Evolutionary conservation across 2,329 filamentous ascomycete genomes (phyloP), one percentile per base, ranked within the genome.

Genomic region (Paecilomyces dactylethromorphus): DNA sequence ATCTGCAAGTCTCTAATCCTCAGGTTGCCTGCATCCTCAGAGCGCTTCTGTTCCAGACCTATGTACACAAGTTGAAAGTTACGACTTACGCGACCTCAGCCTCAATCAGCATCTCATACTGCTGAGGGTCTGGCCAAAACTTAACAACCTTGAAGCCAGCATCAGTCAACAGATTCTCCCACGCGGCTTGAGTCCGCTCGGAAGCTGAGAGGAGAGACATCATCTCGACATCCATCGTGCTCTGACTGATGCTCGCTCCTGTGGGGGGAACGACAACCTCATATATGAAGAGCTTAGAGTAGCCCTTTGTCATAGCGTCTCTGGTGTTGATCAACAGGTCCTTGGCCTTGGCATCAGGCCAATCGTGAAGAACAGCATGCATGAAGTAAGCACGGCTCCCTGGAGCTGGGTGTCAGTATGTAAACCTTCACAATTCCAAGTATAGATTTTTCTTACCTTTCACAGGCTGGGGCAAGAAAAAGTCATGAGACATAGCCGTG

Each of bases 171-270:
- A 75, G 56, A 1, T 50, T 59, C 29, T 58, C 58, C 73, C 72
- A 75, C 1, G 64, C 57, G 24, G 15, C 59, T 51, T 70, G 63
- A 2, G 66, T 74, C 8, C 72, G 64, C 58, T 75, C 71, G 0
- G 65, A 59, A 22, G 73, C 78, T 76, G 75, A 75, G 74, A 79
- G 53, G 80, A 79, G 57, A 76, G 82, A 60, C 74, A 76, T 74
- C 70, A 77, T 70, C 51, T 69, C 56, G 53, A 75, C 62, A 52
- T 78, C 76, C 64, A 74, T 64, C 1, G 68, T 71, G 1, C 69
- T 65, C 54, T 70, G 67, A 8, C 63, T 61, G 21, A 66, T 69
- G 18, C 66, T 70, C 7, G 71, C 71, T 0, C 69, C 69, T 12
- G 61, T 71, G 2, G 69, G 62, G 0, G 75, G 74, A 4, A 78